Evolutionary conservation across 2,329 filamentous ascomycete genomes (phyloP).

Genomic region (Botrytis medusae): DNA sequence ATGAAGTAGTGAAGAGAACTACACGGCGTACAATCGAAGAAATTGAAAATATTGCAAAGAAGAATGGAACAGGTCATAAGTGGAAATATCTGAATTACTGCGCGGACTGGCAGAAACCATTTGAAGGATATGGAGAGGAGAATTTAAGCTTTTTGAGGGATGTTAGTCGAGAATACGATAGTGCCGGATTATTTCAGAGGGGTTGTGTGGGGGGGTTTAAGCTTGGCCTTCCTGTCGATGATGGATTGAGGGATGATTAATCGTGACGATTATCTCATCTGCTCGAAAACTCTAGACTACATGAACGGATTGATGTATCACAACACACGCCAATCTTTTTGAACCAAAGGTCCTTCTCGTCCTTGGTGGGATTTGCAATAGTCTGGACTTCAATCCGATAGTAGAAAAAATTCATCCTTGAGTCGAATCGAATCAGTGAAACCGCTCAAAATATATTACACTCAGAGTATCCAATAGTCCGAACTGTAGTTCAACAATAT

Average conservation of each 20-base stretch:
- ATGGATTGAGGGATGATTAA: background rate
- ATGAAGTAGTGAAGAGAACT: slow-evolving; percentile 36
- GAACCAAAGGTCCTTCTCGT: background rate
- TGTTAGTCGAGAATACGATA: slow-evolving; percentile 22
- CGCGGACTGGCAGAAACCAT: slow-evolving; percentile 36
- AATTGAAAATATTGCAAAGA: slow-evolving; percentile 39
- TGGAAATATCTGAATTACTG: slow-evolving; percentile 40
- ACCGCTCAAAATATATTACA: background rate
- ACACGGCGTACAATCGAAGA: slow-evolving; percentile 37
- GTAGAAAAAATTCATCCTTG: fast-evolving
- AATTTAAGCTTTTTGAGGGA: slow-evolving; percentile 27
- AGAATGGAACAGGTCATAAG: slow-evolving; percentile 31
- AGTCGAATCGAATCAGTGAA: background rate
- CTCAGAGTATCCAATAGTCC: too few species aligned
- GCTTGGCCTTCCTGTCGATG: background rate
- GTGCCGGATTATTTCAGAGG: slow-evolving; percentile 22
- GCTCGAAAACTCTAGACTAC: background rate
- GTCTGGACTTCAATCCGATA: background rate
- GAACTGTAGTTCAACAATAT: too few species aligned
- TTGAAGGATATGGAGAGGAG: slow-evolving; percentile 38
- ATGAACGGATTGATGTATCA: background rate
- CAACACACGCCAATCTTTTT: background rate
- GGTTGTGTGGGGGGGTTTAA: slow-evolving; percentile 22
- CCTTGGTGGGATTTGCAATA: background rate
- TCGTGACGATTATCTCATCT: background rate